These are phyloP conservation scores for Blastobotrys arbuscula DNA, from an alignment of 1,139 yeast species.

Conservation along the genomic window DNA sequence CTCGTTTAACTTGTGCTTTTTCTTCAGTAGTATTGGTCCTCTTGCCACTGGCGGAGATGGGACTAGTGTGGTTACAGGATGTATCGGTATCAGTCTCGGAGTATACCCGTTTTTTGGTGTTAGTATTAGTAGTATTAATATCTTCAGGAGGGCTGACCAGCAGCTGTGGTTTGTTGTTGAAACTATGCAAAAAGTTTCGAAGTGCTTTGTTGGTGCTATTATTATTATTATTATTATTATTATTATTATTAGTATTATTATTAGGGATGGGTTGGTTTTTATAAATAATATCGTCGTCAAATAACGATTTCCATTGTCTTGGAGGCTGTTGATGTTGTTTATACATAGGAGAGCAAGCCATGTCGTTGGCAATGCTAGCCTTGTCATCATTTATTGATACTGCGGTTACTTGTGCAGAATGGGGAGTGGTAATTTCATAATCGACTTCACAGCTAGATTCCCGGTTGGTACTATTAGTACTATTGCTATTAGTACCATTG, in stretches of 20 bases:
- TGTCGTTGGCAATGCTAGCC: background rate
- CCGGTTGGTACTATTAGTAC: background rate
- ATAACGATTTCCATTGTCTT: conserved; percentile 1
- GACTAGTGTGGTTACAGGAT: background rate
- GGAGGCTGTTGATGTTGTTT: background rate
- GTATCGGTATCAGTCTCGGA: background rate
- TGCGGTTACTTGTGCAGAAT: background rate
- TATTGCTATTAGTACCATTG: background rate
- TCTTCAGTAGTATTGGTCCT: conserved; percentile 12
- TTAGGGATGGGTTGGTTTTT: background rate
- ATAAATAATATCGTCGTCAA: background rate
- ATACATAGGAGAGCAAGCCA: conserved; percentile 9
- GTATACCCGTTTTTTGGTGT: background rate
- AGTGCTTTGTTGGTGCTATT: too few relatives aligned
- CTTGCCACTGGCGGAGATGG: background rate
- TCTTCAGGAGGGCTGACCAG: background rate
- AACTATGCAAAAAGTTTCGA: background rate
- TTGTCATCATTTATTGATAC: background rate
- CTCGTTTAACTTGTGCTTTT: conserved; percentile 55
- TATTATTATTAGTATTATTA: background rate
- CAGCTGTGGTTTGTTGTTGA: conserved; percentile 1
- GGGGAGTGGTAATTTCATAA: background rate
- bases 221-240: too few relatives aligned
- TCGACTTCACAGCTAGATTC: background rate
- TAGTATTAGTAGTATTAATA: background rate